phyloP scores from a whole-genome alignment of 495 filamentous ascomycete species.

The Trichoderma erinaceum region DNA sequence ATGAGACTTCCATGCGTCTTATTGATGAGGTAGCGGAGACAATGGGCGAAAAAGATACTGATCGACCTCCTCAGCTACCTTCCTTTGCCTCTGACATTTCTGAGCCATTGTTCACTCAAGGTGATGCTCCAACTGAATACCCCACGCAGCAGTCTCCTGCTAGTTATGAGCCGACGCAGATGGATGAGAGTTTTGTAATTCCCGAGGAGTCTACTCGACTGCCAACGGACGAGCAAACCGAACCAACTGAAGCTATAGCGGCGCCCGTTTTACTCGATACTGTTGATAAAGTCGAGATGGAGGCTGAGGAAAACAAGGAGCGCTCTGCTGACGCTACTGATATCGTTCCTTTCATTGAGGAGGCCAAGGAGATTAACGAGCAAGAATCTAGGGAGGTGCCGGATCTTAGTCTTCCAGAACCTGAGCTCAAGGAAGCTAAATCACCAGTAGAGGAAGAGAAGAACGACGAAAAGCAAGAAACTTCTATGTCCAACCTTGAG shows the following conservation, averaged over 20 bases:
- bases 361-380: background rate
- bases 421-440: background rate
- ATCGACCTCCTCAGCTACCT: background rate
- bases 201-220: background rate
- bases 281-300: background rate
- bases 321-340: background rate
- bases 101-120: constrained; percentile 12
- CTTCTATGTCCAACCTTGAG: background rate
- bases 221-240: background rate
- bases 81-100: constrained; percentile 8
- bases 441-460: background rate
- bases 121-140: constrained; percentile 6
- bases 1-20: background rate
- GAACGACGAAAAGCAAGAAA: background rate
- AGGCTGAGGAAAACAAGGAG: background rate
- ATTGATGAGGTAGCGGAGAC: background rate
- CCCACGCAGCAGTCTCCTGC: background rate
- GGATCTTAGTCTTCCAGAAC: background rate
- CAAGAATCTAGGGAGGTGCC: background rate
- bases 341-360: background rate
- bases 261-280: background rate
- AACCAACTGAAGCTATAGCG: background rate
- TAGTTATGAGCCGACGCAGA: constrained; percentile 9
- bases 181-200: background rate
- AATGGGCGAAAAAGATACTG: background rate